A percentile compares a stretch with the other conserved stretches of the same genome.
phyloP scores from a whole-genome alignment of 345 rosid genomes.

The Acer campestre region DNA sequence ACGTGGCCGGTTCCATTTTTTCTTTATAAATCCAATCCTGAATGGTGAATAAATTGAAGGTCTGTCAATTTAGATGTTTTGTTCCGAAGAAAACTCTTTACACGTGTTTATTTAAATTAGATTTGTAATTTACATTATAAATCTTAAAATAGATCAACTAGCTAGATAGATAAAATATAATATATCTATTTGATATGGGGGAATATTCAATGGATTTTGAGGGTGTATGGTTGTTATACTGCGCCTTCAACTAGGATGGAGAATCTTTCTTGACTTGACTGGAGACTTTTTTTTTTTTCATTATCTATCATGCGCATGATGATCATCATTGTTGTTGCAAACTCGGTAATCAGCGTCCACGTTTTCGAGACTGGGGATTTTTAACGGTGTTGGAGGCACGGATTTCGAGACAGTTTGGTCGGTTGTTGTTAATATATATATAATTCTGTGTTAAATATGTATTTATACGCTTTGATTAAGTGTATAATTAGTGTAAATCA shows the following conservation, averaged over 20 bases:
- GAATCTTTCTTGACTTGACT: background rate
- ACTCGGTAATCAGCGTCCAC: conserved; percentile 23
- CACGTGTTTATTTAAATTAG: no score
- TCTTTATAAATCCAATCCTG: no score
- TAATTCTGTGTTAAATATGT: background rate
- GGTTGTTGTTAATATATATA: background rate
- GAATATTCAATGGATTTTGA: background rate
- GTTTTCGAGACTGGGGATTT: background rate
- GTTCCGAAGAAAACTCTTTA: no score
- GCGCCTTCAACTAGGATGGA: background rate
- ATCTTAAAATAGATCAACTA: no score
- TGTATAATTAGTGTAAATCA: conserved; percentile 12
- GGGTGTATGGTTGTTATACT: conserved; percentile 14
- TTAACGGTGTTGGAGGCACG: conserved; percentile 14
- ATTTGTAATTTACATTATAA: no score
- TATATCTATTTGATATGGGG: no score
- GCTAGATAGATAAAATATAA: no score
- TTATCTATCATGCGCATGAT: conserved; percentile 16
- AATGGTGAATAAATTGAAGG: no score
- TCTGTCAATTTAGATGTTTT: no score
- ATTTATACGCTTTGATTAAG: background rate
- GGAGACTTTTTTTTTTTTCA: background rate
- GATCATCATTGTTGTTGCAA: conserved; percentile 16
- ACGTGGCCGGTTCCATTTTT: no score
- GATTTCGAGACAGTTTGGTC: conserved; percentile 5